Conservation (phyloP, 139 green algal genomes). For the Tetradesmus lagerheimii region DNA sequence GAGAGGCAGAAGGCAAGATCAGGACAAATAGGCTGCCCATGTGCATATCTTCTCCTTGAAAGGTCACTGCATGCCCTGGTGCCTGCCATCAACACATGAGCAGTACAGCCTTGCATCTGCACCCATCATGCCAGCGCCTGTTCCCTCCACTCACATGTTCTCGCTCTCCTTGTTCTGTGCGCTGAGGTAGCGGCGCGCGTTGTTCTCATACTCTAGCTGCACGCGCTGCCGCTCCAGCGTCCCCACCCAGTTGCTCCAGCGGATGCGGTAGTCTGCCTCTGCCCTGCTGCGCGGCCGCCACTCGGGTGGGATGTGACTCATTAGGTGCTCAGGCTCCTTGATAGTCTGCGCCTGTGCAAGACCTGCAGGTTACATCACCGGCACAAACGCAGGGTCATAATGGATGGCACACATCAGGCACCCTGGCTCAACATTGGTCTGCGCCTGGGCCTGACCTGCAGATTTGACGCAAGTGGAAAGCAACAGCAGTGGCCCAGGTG, state of each 20-base stretch:
- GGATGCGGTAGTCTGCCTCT: conserved; percentile 33
- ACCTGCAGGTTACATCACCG: too few species aligned
- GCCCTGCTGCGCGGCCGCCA: not conserved
- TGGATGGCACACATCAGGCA: not conserved
- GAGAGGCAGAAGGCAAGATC: too few species aligned
- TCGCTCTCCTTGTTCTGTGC: conserved; percentile 31
- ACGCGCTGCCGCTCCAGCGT: not conserved
- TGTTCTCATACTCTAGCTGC: conserved; percentile 17
- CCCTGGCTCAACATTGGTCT: not conserved
- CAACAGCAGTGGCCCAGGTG: not conserved
- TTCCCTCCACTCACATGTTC: conserved; percentile 28
- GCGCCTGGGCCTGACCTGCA: not conserved
- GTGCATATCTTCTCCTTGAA: too few species aligned
- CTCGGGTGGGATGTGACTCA: not conserved
- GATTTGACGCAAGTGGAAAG: too few species aligned
- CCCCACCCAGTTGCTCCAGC: conserved; percentile 1
- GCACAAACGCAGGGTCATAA: too few species aligned
- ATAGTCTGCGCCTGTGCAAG: not conserved
- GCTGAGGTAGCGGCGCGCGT: not conserved
- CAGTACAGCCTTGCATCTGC: too few species aligned
- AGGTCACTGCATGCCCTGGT: too few species aligned
- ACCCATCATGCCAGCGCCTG: too few species aligned
- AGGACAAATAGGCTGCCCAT: not conserved
- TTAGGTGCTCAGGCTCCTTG: not conserved
- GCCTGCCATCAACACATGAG: too few species aligned